Evolutionary conservation across 2,329 filamentous ascomycete species (phyloP), one percentile per base, ranked within the genome.

Genomic region (Exophiala lecanii-corni): DNA sequence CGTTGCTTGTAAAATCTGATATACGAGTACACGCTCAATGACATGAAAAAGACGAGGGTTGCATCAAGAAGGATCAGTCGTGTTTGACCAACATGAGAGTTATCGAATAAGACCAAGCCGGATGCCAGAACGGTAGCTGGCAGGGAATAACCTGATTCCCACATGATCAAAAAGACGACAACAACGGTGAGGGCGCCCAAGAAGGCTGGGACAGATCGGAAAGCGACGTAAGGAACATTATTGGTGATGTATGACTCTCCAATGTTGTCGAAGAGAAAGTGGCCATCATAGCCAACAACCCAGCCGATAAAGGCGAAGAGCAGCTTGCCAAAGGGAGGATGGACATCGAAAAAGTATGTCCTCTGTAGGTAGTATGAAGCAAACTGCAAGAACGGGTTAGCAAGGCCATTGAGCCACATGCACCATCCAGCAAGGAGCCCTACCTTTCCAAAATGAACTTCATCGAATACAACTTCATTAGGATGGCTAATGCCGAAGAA

Each of bases 381-480:
- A 50, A 73, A 73, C 70, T 72, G 56, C 32, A 10, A 15, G 19
- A 9, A 13, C 26, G 7, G 37, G 41, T 33, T 7, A 34, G 9
- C 7, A 32, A 16, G 25, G 23, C 32, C 16, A 18, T 3, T 13
- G 28, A n/a, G 38, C 17, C 16, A 19, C 26, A 34, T 13, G 15
- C 25, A 13, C 12, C n/a, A 37, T 5, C 13, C 9, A 28, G 25
- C 7, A n/a, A 28, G n/a, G 12, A 5, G 17, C 10, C 7, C 47
- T 74, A 96, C 91, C 85, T 98, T 98, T 72, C 92, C 92, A 67
- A 98, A 98, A 70, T 98, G 92, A 45, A 98, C 92, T 69, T 98
- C 92, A 62, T 98, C 92, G 62, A 98, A 98, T 37, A 98, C 92
- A 43, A 98, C 92, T 71, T 97, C 86, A 62, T 94, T 83, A 12